A percentile compares a stretch with the other conserved stretches of the same genome.
phyloP scores from a whole-genome alignment of 495 filamentous ascomycete genomes.

The Penicillium soppii region DNA sequence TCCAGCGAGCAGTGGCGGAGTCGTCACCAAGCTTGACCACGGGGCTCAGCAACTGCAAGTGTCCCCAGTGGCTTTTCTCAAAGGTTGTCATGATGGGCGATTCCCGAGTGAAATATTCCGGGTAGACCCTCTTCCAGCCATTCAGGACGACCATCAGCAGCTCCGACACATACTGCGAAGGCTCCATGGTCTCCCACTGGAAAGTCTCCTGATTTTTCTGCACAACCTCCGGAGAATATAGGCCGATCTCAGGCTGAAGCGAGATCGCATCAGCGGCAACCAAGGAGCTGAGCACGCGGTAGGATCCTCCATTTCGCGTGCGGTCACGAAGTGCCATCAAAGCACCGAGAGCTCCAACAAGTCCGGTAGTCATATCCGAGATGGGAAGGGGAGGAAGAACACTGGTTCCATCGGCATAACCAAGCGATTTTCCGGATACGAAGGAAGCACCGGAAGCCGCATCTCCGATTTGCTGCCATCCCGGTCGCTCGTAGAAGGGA shows the following conservation, averaged over 20 bases:
- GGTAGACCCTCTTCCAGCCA: constrained; percentile 9
- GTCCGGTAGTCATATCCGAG: constrained; percentile 66
- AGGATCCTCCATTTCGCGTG: constrained; percentile 25
- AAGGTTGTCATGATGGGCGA: constrained; percentile 5
- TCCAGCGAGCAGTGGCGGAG: constrained; percentile 2
- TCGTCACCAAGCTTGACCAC: constrained; percentile 5
- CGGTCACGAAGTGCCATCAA: constrained; percentile 41
- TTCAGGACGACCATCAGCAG: constrained; percentile 5
- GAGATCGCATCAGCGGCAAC: not conserved
- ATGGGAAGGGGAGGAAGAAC: constrained; percentile 70
- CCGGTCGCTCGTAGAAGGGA: constrained; percentile 33
- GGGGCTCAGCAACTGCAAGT: constrained; percentile 8
- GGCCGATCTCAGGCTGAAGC: not conserved
- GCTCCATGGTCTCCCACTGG: constrained; percentile 4
- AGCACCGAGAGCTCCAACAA: constrained; percentile 54
- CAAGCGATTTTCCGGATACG: constrained; percentile 39
- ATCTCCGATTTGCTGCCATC: constrained; percentile 51
- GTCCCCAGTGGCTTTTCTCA: not conserved
- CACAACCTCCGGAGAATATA: constrained; percentile 21
- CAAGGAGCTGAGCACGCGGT: constrained; percentile 13
- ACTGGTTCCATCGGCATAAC: constrained; percentile 59
- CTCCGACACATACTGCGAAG: constrained; percentile 7
- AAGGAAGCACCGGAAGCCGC: constrained; percentile 25
- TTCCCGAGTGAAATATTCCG: constrained; percentile 6
- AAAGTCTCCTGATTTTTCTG: constrained; percentile 4